A percentile compares a stretch with the other conserved stretches of the same genome.
Conservation (phyloP, 164 flowering plant genomes). For the Berberis thunbergii region DNA sequence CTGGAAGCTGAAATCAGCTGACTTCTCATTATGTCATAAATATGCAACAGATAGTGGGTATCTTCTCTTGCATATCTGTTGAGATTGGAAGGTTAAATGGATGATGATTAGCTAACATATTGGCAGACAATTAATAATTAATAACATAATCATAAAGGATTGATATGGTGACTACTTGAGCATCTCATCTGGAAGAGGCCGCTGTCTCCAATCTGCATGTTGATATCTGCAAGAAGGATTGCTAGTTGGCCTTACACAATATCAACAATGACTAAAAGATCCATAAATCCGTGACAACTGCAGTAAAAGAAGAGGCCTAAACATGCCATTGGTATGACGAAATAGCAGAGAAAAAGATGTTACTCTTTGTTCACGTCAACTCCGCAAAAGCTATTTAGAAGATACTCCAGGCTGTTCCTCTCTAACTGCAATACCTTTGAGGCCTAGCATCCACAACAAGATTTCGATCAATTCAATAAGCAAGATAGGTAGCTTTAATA, state of each 20-base stretch:
- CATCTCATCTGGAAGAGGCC: slow-evolving; percentile 89
- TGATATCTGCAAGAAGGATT: slow-evolving; percentile 64
- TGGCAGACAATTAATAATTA: not conserved
- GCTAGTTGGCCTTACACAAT: not conserved
- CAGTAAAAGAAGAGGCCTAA: not conserved
- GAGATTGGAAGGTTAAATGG: slow-evolving; percentile 4
- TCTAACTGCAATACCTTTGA: slow-evolving; percentile 81
- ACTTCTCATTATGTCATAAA: slow-evolving; percentile 73
- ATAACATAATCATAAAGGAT: not conserved
- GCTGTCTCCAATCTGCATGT: slow-evolving; percentile 96
- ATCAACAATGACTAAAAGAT: not conserved
- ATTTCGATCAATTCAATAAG: not conserved
- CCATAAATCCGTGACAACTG: not conserved
- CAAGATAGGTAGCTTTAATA: not conserved
- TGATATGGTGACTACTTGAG: slow-evolving; percentile 35
- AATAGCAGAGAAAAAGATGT: not conserved
- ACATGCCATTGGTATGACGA: not conserved
- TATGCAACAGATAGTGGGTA: slow-evolving; percentile 87
- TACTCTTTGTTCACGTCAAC: slow-evolving; percentile 94
- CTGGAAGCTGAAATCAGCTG: slow-evolving; percentile 35
- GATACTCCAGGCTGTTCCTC: slow-evolving; percentile 82
- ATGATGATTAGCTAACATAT: not conserved
- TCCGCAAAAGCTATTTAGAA: slow-evolving; percentile 71
- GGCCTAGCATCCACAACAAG: slow-evolving; percentile 38
- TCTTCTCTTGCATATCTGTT: slow-evolving; percentile 95